Evolutionary conservation across 352 stramenopile genomes (phyloP).

Genomic region (Pythium plurisporium): DNA sequence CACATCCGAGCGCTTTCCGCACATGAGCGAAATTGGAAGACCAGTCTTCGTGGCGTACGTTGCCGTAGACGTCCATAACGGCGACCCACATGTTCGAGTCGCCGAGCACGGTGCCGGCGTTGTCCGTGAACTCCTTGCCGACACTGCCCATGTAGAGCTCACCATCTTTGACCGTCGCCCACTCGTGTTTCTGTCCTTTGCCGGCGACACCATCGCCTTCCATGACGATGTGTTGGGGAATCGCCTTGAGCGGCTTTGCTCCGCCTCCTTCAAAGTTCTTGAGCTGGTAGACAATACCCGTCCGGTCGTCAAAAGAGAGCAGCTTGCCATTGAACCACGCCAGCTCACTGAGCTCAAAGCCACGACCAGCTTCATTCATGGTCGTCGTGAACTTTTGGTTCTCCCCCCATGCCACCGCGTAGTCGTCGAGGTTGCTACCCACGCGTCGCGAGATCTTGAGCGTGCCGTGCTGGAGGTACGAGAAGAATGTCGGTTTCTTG

Average conservation of each 20-base stretch:
- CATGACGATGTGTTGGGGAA: slow-evolving; percentile 95
- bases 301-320: slow-evolving; percentile 97
- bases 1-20: slow-evolving; percentile 84
- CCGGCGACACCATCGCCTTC: slow-evolving; percentile 94
- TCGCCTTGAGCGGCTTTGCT: slow-evolving; percentile 73
- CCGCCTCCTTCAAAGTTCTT: slow-evolving; percentile 72
- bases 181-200: slow-evolving; percentile 99
- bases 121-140: slow-evolving; percentile 93
- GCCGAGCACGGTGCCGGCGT: slow-evolving; percentile 89
- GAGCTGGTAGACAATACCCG: slow-evolving; percentile 97
- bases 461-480: slow-evolving; percentile 88
- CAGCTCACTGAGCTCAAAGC: slow-evolving; percentile 95
- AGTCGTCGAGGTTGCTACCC: slow-evolving; percentile 35
- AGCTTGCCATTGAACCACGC: slow-evolving; percentile 85
- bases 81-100: slow-evolving; percentile 98
- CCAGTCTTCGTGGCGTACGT: slow-evolving; percentile 92
- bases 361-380: slow-evolving; percentile 94
- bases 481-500: slow-evolving; percentile 90
- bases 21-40: slow-evolving; percentile 91
- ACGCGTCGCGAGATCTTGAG: slow-evolving; percentile 60
- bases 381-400: slow-evolving; percentile 70
- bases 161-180: slow-evolving; percentile 97
- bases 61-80: slow-evolving; percentile 82
- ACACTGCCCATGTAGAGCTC: slow-evolving; percentile 97
- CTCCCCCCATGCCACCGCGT: slow-evolving; percentile 63